Conservation (phyloP, 495 filamentous ascomycete genomes). For the Rhypophila decipiens region DNA sequence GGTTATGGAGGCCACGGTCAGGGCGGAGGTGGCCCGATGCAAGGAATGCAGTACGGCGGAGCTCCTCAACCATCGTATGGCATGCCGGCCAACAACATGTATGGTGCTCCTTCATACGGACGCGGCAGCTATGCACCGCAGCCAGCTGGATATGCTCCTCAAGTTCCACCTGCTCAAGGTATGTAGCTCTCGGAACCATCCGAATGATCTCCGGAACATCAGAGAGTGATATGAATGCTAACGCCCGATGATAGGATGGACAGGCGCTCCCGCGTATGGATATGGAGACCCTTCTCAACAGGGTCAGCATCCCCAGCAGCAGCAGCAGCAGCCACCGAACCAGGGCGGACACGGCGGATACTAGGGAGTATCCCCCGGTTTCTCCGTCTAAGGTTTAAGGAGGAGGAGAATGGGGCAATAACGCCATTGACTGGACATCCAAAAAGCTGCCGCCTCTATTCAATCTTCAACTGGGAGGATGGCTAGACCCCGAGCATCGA, state of each 20-base stretch:
- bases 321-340: constrained; percentile 26
- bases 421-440: too few species aligned
- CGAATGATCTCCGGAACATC: neutral
- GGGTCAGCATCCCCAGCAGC: constrained; percentile 22
- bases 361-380: constrained; percentile 8
- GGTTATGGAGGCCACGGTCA: constrained; percentile 32
- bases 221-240: constrained; percentile 7
- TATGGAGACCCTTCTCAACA: constrained; percentile 35
- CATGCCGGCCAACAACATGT: constrained; percentile 19
- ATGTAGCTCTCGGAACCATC: constrained; percentile 9
- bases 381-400: too few species aligned
- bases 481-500: too few species aligned
- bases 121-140: constrained; percentile 23
- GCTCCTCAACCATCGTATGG: constrained; percentile 28
- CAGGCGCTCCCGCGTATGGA: constrained; percentile 22
- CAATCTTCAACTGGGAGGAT: too few species aligned
- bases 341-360: constrained; percentile 26
- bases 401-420: too few species aligned
- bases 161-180: too few species aligned
- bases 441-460: too few species aligned
- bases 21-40: constrained; percentile 21
- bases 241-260: constrained; percentile 18
- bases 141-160: constrained; percentile 25
- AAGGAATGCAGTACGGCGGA: constrained; percentile 29
- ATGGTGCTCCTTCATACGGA: constrained; percentile 19